Conservation (phyloP, 352 stramenopile species). For the Phytophthora colocasiae region DNA sequence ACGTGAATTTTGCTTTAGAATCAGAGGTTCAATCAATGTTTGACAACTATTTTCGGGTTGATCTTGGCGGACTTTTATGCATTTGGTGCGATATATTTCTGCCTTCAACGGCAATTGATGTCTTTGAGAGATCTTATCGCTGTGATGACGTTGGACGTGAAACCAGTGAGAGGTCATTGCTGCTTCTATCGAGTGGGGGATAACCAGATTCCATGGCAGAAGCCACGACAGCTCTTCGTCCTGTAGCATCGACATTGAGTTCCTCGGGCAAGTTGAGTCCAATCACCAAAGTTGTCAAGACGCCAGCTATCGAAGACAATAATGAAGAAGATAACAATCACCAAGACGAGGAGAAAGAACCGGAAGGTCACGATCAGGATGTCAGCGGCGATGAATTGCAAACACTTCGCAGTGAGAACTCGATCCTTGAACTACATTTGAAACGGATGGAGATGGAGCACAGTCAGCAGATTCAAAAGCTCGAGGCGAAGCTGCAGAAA, state of each 20-base stretch:
- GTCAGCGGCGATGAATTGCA: conserved; percentile 9
- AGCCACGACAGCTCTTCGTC: conserved; percentile 1
- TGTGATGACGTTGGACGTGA: conserved; percentile 10
- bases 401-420: conserved; percentile 20
- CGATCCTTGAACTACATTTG: conserved; percentile 7
- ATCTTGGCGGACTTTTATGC: conserved; percentile 1
- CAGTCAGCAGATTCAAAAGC: conserved; percentile 12
- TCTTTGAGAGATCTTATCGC: conserved; percentile 26
- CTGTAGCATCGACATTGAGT: not conserved
- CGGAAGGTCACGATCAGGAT: not conserved
- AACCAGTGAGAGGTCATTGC: not conserved
- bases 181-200: conserved; percentile 6
- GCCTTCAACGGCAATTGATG: conserved; percentile 5
- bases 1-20: conserved; percentile 12
- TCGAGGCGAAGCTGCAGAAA: conserved; percentile 30
- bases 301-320: not conserved
- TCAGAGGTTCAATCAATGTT: not conserved
- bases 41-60: conserved; percentile 7
- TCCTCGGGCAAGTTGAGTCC: conserved; percentile 6
- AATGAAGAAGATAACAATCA: conserved; percentile 29
- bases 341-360: conserved; percentile 19
- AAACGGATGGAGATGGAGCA: conserved; percentile 19
- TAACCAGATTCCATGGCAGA: not conserved
- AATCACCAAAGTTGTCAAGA: conserved; percentile 6
- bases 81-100: not conserved